phyloP scores from a whole-genome alignment of 495 filamentous ascomycete species.

The Entonaema liquescens region DNA sequence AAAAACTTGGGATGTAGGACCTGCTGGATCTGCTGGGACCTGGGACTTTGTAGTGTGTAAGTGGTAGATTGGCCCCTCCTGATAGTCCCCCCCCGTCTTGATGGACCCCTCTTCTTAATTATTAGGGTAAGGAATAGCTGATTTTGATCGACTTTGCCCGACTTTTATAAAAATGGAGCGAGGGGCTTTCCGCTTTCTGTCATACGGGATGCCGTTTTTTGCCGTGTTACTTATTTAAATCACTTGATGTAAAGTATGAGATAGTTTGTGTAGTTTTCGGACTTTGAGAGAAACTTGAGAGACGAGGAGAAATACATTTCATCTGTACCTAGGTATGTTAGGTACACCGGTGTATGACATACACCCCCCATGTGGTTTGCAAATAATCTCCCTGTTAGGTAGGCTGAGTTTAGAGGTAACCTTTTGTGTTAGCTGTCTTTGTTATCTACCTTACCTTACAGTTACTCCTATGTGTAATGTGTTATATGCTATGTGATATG shows the following conservation, averaged over 20 bases:
- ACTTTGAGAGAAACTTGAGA: background rate
- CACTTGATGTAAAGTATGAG: background rate
- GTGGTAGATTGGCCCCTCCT: background rate
- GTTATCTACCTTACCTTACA: background rate
- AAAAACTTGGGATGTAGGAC: no score
- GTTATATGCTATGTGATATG: background rate
- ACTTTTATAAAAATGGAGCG: slow-evolving; percentile 16
- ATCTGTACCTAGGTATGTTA: background rate
- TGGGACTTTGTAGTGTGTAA: background rate
- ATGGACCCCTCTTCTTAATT: slow-evolving; percentile 21
- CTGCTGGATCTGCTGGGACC: no score
- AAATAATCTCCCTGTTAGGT: background rate
- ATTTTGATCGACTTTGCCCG: slow-evolving; percentile 43
- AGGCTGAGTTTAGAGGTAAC: slow-evolving; percentile 36
- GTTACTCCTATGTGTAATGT: background rate
- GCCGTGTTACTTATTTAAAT: background rate
- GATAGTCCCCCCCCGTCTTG: slow-evolving; percentile 2
- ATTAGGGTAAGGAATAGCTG: slow-evolving; percentile 26
- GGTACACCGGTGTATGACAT: background rate
- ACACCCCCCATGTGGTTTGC: slow-evolving; percentile 2
- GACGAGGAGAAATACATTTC: background rate
- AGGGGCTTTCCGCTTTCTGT: slow-evolving; percentile 8
- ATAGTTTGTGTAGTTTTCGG: background rate
- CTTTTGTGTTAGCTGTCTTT: slow-evolving; percentile 3
- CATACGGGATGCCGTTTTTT: background rate